Evolutionary conservation across 1,139 yeast genomes (phyloP), one percentile per base, ranked within the genome.

Genomic region (Candida sanyaensis): DNA sequence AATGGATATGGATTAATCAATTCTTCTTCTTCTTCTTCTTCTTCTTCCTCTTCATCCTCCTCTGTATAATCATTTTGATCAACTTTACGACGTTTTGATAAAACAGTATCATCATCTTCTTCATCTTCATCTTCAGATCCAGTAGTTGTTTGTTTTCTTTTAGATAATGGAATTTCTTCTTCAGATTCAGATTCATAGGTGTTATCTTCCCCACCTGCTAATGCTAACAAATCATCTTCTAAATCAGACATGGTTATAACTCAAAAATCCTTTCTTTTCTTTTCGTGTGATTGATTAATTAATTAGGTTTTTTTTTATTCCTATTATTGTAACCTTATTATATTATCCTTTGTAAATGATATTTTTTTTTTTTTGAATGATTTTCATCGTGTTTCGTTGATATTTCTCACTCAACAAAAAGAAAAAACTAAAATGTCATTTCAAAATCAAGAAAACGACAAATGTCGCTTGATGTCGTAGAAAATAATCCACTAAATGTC

Each of bases 181-280:
- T 36, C 39, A 6, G 34, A 17, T 5, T 7, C 39, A 6, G 65
- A 61, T 52, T 63, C 66, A 44, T 59, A 60, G 49, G 62, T 72
- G 13, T 69, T 62, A 51, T 63, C 73, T 21, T 65, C 74, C 31
- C 85, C 89, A 49, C 96, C 96, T 33, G 97, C 97, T 56, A 91
- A 79, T 6, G 96, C 97, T 64, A 91, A 79, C 68, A 90, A 81
- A 76, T 90, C 97, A 63, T 90, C 97, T 62, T 88, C 96, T 62
- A 87, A 80, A 66, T 86, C 93, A 50, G 78, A 73, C 80, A 75
- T 75, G 37, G 21, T 53, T 31, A 21, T 17, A 17, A 6, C 29
- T n/a, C 31, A 12, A 24, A 31, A 32, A n/a, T n/a, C n/a, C 9
- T 26, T 4, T 26, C 9, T 4, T 26, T 26, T 26, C 4, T 8